Evolutionary conservation across 1,284 basidiomycete species (phyloP), one percentile per base, ranked within the genome.

Genomic region (Tylopilus microsporus): DNA sequence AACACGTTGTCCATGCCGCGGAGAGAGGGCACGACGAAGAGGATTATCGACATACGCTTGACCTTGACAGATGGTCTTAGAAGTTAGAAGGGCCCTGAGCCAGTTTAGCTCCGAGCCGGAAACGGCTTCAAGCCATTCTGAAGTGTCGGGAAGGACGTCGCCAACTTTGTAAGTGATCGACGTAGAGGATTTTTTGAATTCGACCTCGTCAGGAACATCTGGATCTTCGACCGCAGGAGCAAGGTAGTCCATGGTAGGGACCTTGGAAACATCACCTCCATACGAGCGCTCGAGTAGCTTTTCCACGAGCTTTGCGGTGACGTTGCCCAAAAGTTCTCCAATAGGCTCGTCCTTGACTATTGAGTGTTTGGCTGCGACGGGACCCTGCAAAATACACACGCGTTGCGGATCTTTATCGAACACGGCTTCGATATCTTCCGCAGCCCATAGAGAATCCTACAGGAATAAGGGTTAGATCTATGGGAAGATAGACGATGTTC

Each of bases 371-470:
- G 86, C 93, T 3, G 96, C 95, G 55, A 99, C 89, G 13, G 97
- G 96, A 36, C 97, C 96, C 75, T 98, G 95, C 53, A 99, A 84
- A 68, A 99, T 97, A 73, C 94, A 97, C 43, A 99, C 95, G 66
- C 97, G 89, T 76, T 99, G 92, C 37, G 96, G 92, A 74, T 98
- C 95, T 76, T 95, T 94, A 75, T 98, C 97, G 68, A 98, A 95
- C 46, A 99, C 94, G 16, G 94, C 96, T 64, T 99, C 96, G 66
- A 99, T 94, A 72, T 99, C 96, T 75, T 99, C 97, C 8, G 94
- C 90, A 49, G 93, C 92, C 96, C 96, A 98, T 8, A 98, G 84
- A 18, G 95, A 98, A 74, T 98, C 95, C 91, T 94, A 72, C 56
- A 59, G 11, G 3, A 53, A 11, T 43, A 52, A 48, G 9, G 5